Percentiles rank a stretch among this genome's conserved stretches.
Conservation (phyloP, 1,284 basidiomycete species). For the Porodaedalea pini region DNA sequence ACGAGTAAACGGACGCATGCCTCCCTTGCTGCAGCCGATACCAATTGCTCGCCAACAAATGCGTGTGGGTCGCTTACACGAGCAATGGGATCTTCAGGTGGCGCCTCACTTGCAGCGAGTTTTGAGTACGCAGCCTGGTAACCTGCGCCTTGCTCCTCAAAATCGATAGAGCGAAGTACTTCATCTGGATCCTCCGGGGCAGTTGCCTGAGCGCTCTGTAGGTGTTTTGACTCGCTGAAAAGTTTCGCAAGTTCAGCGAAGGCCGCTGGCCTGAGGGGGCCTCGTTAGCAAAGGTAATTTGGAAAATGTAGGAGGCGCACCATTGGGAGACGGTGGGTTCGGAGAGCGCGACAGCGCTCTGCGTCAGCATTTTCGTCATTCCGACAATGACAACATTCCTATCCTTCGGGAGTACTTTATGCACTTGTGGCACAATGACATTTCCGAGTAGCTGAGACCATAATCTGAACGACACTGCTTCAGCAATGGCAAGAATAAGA, state of each 20-base stretch:
- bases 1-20: slow-evolving; percentile 10
- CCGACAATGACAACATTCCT: slow-evolving; percentile 87
- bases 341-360: slow-evolving; percentile 65
- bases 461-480: slow-evolving; percentile 47
- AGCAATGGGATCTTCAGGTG: slow-evolving; percentile 53
- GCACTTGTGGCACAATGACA: slow-evolving; percentile 79
- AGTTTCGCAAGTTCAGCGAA: slow-evolving; percentile 78
- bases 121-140: slow-evolving; percentile 94
- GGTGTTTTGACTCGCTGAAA: slow-evolving; percentile 70
- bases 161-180: slow-evolving; percentile 77
- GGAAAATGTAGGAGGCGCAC: slow-evolving; percentile 40
- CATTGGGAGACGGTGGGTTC: slow-evolving; percentile 64
- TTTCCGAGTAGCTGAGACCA: slow-evolving; percentile 81
- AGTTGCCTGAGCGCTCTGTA: slow-evolving; percentile 44
- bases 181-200: slow-evolving; percentile 53
- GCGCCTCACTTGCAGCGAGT: slow-evolving; percentile 74
- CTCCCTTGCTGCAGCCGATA: slow-evolving; percentile 25
- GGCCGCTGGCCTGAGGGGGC: slow-evolving; percentile 51
- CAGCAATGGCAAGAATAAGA: slow-evolving; percentile 7
- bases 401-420: slow-evolving; percentile 78
- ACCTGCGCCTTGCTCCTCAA: slow-evolving; percentile 83
- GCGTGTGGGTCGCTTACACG: slow-evolving; percentile 56
- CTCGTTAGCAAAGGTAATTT: not conserved
- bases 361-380: slow-evolving; percentile 73
- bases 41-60: slow-evolving; percentile 48